Evolutionary conservation across 225 moss, liverwort and hornwort species (phyloP).

Genomic region (Physcomitrium patens): DNA sequence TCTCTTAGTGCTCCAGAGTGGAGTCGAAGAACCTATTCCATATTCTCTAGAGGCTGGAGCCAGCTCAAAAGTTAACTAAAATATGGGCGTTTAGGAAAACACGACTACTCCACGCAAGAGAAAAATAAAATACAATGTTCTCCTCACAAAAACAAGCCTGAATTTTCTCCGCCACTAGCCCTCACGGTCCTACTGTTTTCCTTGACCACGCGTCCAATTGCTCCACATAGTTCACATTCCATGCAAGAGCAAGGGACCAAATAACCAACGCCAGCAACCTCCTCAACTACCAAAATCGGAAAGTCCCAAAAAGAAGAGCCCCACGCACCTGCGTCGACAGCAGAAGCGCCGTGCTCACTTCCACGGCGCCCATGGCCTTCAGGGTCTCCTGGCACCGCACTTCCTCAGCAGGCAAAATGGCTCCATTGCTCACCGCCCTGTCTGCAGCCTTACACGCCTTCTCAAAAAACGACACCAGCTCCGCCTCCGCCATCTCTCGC

Average conservation of each 20-base stretch:
- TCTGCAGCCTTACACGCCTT: slow-evolving; percentile 81
- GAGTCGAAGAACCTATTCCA: not conserved
- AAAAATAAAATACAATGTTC: not conserved
- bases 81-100: not conserved
- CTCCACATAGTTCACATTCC: not conserved
- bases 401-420: slow-evolving; percentile 61
- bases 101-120: not conserved
- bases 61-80: not conserved
- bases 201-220: not conserved
- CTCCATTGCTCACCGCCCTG: slow-evolving; percentile 60
- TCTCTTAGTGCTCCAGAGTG: not conserved
- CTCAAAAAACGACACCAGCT: slow-evolving; percentile 83
- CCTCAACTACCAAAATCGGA: not conserved
- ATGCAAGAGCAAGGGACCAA: not conserved
- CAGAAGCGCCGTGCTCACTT: slow-evolving; percentile 76
- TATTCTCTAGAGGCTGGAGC: not conserved
- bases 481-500: slow-evolving; percentile 51
- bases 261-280: not conserved
- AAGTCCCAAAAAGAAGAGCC: not conserved
- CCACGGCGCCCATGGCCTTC: slow-evolving; percentile 66
- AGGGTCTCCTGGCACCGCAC: slow-evolving; percentile 74
- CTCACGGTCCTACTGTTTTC: not conserved
- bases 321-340: slow-evolving; percentile 79
- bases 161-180: not conserved
- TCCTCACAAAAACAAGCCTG: not conserved